Evolutionary conservation across 371 early-diverging fungal species (phyloP), one percentile per base, ranked within the genome.

Genomic region (Actinomortierella wolfii): DNA sequence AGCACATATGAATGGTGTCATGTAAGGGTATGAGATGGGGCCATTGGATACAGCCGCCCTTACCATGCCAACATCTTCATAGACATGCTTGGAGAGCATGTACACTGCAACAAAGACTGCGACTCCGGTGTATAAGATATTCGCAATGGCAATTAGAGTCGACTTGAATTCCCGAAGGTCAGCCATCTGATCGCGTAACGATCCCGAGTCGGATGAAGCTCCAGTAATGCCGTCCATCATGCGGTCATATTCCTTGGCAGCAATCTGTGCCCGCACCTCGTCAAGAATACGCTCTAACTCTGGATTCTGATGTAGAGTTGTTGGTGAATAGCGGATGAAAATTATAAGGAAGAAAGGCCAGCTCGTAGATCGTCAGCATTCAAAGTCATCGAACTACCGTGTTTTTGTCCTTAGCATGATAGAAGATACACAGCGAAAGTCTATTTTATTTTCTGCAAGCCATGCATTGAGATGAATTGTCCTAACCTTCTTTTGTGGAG

Each of bases 201-300:
- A 41, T 14, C 26, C 48, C 20, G 62, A 57, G 23, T 62, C 23
- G 13, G 67, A 56, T n/a, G 54, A 46, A n/a, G 21, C 21, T 2
- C 20, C 4, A 17, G 28, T 3, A 43, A 73, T 56, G n/a, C 54
- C 56, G 2, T 66, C 51, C 17, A 66, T 18, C 73, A 73, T 73
- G 8, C 73, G 55, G 18, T 56, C 56, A 23, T 73, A 73, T 17
- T 73, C 73, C 23, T 66, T 61, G 26, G 61, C 67, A 13, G 73
- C 73, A n/a, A 59, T 28, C 25, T 73, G 51, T 20, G 73, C 62
- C 18, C 57, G 61, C 56, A 59, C 26, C 2, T 45, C 56, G 0
- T 73, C 63, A 63, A 73, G 66, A 41, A 73, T 47, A 3, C 57
- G 62, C 3, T 73, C 73, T 42, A 73, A 45, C 39, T 73, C 73